Evolutionary conservation across 2,329 filamentous ascomycete species (phyloP), one percentile per base, ranked within the genome.

Genomic region (Thelonectria blattea): DNA sequence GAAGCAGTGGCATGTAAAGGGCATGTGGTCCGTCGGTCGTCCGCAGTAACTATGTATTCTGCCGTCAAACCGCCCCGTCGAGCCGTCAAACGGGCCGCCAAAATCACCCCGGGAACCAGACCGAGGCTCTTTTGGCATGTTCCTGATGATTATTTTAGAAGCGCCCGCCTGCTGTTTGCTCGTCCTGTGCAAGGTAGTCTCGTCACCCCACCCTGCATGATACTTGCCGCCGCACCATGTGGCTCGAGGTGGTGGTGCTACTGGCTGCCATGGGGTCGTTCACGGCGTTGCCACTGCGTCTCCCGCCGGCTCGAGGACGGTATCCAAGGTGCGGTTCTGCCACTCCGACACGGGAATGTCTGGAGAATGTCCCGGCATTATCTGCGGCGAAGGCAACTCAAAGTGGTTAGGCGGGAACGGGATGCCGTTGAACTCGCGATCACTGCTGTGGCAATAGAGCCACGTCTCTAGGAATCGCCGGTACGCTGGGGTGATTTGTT

Each of bases 351-450:
- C 63, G 37, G 68, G 64, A 51, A 71, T 57, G 57, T 67, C 65
- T 59, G 67, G 61, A 57, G 65, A 70, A 60, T 69, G 66, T 9
- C 69, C 70, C 46, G 79, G 72, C 30, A 71, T 70, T n/a, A 83
- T 77, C 54, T 81, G 76, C 14, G 80, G 80, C 41, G 81, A 81
- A 5, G 80, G 79, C 10, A 83, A 68, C 68, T 83, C 80, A 56
- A 81, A 76, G 49, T 76, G 79, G 65, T 79, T 77, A 6, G 74
- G 73, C 3, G 80, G 80, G 55, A 81, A 81, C 1, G 80, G 74
- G 24, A 81, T 75, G 8, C 78, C 79, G 22, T 77, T 73, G 57
- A 81, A 82, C 53, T 81, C 78, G 56, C 76, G 75, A 61, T 83
- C 81, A 11, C 77, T 76, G 62, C 72, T 76, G 58, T 83, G 80